Conservation (phyloP, 1,284 basidiomycete species). For the Marasmius fiardii region DNA sequence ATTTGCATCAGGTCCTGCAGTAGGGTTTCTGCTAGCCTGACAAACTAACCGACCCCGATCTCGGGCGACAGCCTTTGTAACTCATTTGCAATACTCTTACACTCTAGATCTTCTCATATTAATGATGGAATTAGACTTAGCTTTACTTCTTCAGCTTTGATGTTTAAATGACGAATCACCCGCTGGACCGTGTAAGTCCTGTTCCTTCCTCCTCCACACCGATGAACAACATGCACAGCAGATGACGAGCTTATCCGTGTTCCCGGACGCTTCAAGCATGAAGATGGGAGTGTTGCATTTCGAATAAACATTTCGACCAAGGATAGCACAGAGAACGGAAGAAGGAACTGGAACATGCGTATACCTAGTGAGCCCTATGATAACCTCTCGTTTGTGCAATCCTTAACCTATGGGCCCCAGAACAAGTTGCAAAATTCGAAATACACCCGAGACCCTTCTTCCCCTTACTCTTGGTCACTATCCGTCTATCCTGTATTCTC, state of each 20-base stretch:
- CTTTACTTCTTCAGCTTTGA: too few species aligned
- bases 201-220: neutral
- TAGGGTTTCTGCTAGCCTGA: too few species aligned
- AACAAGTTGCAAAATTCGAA: slow-evolving; percentile 12
- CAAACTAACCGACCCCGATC: too few species aligned
- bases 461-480: slow-evolving; percentile 9
- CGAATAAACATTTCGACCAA: slow-evolving; percentile 5
- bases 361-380: slow-evolving; percentile 9
- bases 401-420: neutral
- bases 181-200: neutral
- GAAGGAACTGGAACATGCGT: slow-evolving; percentile 16
- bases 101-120: too few species aligned
- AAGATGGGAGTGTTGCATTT: neutral
- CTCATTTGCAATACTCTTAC: too few species aligned
- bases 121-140: too few species aligned
- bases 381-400: neutral
- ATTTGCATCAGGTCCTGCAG: too few species aligned
- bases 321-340: slow-evolving; percentile 4
- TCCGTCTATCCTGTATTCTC: slow-evolving; percentile 1
- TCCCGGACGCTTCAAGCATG: neutral
- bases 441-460: slow-evolving; percentile 2
- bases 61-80: too few species aligned
- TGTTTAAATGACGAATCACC: slow-evolving; percentile 10
- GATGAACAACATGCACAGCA: neutral
- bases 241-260: slow-evolving; percentile 1